Base-by-base conservation (phyloP, 2,329 filamentous ascomycete genomes). In the Scedosporium apiospermum region DNA sequence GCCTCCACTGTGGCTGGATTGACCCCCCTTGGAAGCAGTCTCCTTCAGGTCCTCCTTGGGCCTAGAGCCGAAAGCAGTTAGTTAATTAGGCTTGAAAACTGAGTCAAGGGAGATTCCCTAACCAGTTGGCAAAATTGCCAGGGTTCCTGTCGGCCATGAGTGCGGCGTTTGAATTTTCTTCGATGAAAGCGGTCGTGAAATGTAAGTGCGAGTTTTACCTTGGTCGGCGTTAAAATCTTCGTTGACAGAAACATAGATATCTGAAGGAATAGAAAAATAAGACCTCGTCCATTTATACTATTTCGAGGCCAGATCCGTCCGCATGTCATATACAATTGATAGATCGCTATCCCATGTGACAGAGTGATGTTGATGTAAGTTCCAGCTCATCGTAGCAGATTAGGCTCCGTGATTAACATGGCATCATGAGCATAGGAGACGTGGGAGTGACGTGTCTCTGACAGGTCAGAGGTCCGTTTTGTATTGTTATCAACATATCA, bases 1-100 rank as follows among this genome's bases (percentile, higher is more conserved):
- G 2, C 74, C 75, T 2, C 74, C 71, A 6, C 61, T 61, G 66
- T 76, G 73, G 63, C 75, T 75, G 4, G 74, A 63, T 62, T 76
- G 68, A 14, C 76, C 76, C 21, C 76, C 76, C 68, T 77, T 77
- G 60, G 71, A 71, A 0, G 75, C 76, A 62, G 79, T 78, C 3
- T 75, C 70, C 2, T 71, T 68, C 16, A 80, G 77, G 66, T 81
- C 78, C 10, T 79, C 77, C 61, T 75, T 74, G 64, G 77, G 70
- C 6, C 71, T 75, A 18, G n/a, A 30, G 44, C 3, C 14, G 18
- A 46, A n/a, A 18, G 14, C 6, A 46, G 44, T 60, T 41, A 9
- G 16, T 18, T 30, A 5, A 41, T 26, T 58, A 34, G 55, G 3
- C 26, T 27, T 16, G 30, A 6, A 21, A 16, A 21, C 18, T 16